phyloP scores from a whole-genome alignment of 192 early-diverging fungal genomes.

The Backusella liffmaniae region DNA sequence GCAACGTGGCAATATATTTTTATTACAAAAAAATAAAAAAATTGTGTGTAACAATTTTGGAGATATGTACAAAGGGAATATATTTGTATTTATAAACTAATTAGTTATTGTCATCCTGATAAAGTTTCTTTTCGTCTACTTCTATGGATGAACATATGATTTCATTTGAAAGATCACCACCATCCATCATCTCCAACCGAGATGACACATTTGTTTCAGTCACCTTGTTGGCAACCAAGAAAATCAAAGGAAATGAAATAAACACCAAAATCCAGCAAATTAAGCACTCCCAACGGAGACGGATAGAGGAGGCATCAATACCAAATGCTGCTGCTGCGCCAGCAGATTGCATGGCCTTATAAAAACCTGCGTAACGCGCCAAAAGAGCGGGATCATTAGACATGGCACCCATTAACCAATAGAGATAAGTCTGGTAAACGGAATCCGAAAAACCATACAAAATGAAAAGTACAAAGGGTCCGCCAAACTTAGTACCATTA shows the following conservation, averaged over 20 bases:
- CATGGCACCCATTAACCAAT: conserved; percentile 85
- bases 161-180: neutral
- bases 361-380: conserved; percentile 75
- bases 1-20: neutral
- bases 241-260: conserved; percentile 46
- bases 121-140: neutral
- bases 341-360: conserved; percentile 84
- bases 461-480: conserved; percentile 69
- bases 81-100: neutral
- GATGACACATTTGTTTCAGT: conserved; percentile 39
- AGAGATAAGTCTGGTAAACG: conserved; percentile 71
- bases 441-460: conserved; percentile 79
- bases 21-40: neutral
- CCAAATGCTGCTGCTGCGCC: conserved; percentile 76
- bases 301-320: conserved; percentile 50
- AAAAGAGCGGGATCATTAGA: conserved; percentile 72
- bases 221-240: conserved; percentile 43
- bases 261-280: conserved; percentile 55
- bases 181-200: neutral
- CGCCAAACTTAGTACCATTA: conserved; percentile 38
- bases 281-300: conserved; percentile 24
- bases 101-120: neutral
- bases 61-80: neutral
- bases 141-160: neutral
- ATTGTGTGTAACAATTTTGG: neutral